Base-by-base conservation (phyloP, 331 rosid genomes). In the Malus hybrid region DNA sequence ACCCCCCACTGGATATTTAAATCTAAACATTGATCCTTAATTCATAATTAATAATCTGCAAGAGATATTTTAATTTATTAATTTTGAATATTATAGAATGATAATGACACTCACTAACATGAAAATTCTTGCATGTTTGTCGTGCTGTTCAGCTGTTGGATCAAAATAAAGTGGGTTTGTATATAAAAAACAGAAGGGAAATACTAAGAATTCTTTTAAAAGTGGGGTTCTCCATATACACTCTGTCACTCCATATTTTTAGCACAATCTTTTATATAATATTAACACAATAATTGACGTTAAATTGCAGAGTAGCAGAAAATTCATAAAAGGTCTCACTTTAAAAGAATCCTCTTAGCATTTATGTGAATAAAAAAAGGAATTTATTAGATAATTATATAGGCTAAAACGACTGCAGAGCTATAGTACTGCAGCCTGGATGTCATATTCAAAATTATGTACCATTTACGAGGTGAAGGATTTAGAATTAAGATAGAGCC, bases 51-150 rank as follows among this genome's bases (percentile, higher is more conserved):
- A 62, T 16, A 22, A 22, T 60, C 68, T 58, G 18, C 16, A 10
- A 46, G 57, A 36, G 50, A 71, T 55, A 58, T 79, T 71, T 57
- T 66, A 33, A 28, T 65, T 12, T 11, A 46, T 19, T 62, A 72
- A 9, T 76, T 78, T 24, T 83, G 62, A 80, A 82, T 82, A 80
- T 29, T 79, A 71, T 69, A 44, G n/a, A 34, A 61, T 55, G 93
- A 86, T 58, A 75, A 81, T 81, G 90, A 89, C 93, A 82, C 93
- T 89, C 96, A 85, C 90, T 81, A 82, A 78, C 87, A 83, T 79
- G 80, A 71, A 78, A 84, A 75, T 80, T 83, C 65, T 71, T 80
- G 77, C 58, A 62, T 65, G 24, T 79, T 82, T 62, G 82, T 81
- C 86, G 42, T 63, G 44, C 55, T 65, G 58, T 62, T 62, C 66